Evolutionary conservation across 768 basidiomycete species (phyloP).

Genomic region (Naganishia onofrii): DNA sequence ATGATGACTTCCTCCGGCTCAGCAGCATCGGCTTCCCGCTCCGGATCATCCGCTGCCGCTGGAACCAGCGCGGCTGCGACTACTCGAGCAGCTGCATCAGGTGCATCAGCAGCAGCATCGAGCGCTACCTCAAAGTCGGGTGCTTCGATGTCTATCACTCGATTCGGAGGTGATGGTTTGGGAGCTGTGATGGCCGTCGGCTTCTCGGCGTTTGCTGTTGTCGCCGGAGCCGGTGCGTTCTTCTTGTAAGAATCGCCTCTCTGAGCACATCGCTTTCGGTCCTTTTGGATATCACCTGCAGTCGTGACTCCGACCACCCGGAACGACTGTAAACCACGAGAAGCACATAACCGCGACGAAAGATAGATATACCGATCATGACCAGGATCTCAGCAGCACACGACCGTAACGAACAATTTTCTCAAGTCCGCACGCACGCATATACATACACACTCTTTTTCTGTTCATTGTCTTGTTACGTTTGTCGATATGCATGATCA

Average conservation of each 20-base stretch:
- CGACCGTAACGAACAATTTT: slow-evolving; percentile 1
- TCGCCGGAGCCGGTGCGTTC: slow-evolving; percentile 24
- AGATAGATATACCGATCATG: not conserved
- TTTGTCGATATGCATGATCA: not conserved
- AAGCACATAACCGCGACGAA: not conserved
- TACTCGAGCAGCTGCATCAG: not conserved
- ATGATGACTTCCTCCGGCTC: not conserved
- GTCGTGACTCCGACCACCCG: not conserved
- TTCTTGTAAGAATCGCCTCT: slow-evolving; percentile 4
- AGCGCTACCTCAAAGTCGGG: not conserved
- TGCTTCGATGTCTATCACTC: not conserved
- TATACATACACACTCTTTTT: not conserved
- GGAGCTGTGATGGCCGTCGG: slow-evolving; percentile 9
- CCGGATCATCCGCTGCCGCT: slow-evolving; percentile 14
- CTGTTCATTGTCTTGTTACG: not conserved
- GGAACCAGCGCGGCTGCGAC: not conserved
- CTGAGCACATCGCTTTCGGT: not conserved
- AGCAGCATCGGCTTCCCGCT: not conserved
- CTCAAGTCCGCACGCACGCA: no score
- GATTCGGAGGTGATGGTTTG: slow-evolving; percentile 3
- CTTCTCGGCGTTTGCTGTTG: slow-evolving; percentile 18
- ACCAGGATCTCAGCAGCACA: not conserved
- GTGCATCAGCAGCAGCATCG: not conserved
- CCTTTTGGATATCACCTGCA: no score
- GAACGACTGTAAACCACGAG: not conserved